phyloP scores from a whole-genome alignment of 352 stramenopile genomes.

The Globisporangium lucens region DNA sequence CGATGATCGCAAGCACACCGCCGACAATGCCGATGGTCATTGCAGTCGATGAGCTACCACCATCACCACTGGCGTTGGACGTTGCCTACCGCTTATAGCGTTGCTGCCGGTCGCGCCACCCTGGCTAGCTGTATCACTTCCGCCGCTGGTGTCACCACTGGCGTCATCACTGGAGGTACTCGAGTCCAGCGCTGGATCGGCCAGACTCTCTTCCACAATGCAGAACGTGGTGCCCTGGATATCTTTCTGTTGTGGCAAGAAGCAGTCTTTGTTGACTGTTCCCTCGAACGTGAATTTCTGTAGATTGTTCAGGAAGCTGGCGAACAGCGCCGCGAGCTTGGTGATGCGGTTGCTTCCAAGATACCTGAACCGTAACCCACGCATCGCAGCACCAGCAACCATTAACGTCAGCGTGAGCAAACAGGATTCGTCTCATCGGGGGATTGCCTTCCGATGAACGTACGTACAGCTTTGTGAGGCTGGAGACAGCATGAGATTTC shows the following conservation, averaged over 20 bases:
- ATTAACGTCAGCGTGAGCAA: background rate
- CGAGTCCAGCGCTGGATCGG: background rate
- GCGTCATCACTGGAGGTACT: background rate
- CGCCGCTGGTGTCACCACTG: too few species aligned
- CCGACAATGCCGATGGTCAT: too few species aligned
- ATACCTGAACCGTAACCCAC: too few species aligned
- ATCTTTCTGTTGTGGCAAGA: background rate
- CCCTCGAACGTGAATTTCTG: constrained; percentile 7
- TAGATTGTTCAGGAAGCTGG: background rate
- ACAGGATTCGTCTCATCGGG: too few species aligned
- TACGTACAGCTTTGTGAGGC: background rate
- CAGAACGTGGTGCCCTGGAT: background rate
- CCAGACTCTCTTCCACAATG: background rate
- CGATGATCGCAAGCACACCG: too few species aligned
- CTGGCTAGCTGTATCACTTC: too few species aligned
- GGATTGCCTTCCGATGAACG: background rate
- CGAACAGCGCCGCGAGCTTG: too few species aligned
- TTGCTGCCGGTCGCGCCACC: too few species aligned
- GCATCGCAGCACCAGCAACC: too few species aligned
- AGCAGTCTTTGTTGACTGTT: background rate
- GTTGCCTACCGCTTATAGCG: too few species aligned
- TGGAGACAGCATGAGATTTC: background rate
- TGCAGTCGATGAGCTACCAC: background rate
- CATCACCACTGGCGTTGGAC: too few species aligned
- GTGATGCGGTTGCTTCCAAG: too few species aligned